Base-by-base conservation (phyloP, 2,329 filamentous ascomycete species). In the Xylariaceae sp. region DNA sequence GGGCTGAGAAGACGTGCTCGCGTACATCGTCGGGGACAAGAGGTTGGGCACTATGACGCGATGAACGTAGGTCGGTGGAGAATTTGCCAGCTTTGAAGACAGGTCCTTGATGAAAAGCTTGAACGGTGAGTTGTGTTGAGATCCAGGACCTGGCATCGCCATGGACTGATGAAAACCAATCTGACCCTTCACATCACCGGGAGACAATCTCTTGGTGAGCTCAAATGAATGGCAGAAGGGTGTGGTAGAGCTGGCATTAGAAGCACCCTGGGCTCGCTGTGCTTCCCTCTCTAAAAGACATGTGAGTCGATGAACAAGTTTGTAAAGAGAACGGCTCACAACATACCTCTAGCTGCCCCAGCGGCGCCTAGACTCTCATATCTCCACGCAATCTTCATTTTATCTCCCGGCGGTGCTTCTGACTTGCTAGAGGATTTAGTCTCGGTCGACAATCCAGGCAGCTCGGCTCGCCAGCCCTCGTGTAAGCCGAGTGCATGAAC, bases 311-410 rank as follows among this genome's bases (percentile, higher is more conserved):
- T 51, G 9, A 18, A 18, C 37, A 8, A 30, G 13, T 17, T 15
- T 11, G 8, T 49, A 39, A 9, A 58, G 49, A 18, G 56, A 57
- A 63, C 59, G 48, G 18, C 56, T 55, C 4, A 39, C n/a, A 23
- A 71, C 82, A 75, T 79, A 88, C 88, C 86, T 86, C 85, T 82
- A 55, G 80, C 75, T 60, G 79, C 80, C 48, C 85, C 85, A 67
- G 86, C 87, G 65, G 88, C 88, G 13, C 89, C 88, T 56, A 97
- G 75, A 39, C 86, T 83, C 74, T 97, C 92, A 76, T 99, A 99
- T 73, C 94, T 83, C 94, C 94, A 99, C 2, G 94, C 94, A 77
- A 99, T 99, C 77, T 96, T 97, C 94, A 99, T 97, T 74, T 88
- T 92, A 63, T 93, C 89, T 11, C 81, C 80, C 1, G 74, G 69